A percentile compares a stretch with the other conserved stretches of the same genome.
Conservation (phyloP, 2,329 filamentous ascomycete species). For the Scolecobasidium constrictum region DNA sequence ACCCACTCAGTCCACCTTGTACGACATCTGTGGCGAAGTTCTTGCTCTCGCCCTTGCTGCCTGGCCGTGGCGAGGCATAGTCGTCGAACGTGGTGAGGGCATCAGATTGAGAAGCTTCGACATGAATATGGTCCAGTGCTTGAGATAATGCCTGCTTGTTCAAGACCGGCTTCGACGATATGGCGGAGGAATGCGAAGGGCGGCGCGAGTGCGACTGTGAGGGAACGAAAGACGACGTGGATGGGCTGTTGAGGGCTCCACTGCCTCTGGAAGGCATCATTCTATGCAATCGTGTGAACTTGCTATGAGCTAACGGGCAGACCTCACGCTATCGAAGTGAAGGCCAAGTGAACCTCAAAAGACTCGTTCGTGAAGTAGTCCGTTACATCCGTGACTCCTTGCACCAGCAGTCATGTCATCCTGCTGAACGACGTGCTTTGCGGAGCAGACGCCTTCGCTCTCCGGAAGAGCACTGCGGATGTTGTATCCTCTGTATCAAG, state of each 20-base stretch:
- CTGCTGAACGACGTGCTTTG: neutral
- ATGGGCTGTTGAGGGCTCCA: conserved; percentile 1
- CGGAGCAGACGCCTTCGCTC: neutral
- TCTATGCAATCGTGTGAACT: neutral
- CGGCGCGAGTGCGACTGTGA: conserved; percentile 4
- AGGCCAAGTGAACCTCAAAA: neutral
- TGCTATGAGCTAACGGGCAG: neutral
- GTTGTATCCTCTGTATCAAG: too few species aligned
- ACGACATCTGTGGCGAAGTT: conserved; percentile 60
- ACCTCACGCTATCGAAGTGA: neutral
- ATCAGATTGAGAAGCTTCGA: conserved; percentile 72
- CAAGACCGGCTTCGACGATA: conserved; percentile 16
- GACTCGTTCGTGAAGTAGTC: neutral
- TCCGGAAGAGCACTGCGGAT: too few species aligned
- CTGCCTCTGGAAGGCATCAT: conserved; percentile 5
- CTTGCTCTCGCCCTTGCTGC: conserved; percentile 54
- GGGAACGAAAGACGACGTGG: conserved; percentile 4
- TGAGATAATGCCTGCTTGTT: conserved; percentile 68
- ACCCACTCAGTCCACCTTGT: conserved; percentile 75
- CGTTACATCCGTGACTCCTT: neutral
- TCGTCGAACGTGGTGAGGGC: conserved; percentile 90
- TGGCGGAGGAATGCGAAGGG: conserved; percentile 5
- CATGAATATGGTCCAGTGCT: conserved; percentile 79
- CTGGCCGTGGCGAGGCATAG: conserved; percentile 57
- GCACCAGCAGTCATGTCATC: neutral